A percentile compares a stretch with the other conserved stretches of the same genome.
Conservation (phyloP, 805 yeast genomes). For the Lipomyces starkeyi region DNA sequence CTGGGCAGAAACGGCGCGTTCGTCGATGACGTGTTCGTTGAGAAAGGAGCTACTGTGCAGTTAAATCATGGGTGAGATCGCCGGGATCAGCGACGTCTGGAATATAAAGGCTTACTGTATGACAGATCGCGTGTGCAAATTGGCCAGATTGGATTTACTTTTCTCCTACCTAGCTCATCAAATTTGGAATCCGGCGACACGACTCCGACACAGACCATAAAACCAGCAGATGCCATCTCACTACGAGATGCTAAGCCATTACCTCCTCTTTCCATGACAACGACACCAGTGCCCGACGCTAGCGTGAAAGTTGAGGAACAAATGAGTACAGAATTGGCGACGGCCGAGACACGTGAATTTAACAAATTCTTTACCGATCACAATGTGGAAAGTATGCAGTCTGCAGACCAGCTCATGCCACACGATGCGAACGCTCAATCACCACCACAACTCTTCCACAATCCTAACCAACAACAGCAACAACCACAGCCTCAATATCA, state of each 20-base stretch:
- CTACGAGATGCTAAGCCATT: constrained; percentile 27
- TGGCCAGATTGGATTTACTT: constrained; percentile 88
- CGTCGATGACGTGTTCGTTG: constrained; percentile 88
- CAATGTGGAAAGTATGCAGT: not conserved
- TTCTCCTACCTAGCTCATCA: constrained; percentile 74
- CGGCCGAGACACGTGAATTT: not conserved
- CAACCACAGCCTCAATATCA: not conserved
- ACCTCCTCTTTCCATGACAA: constrained; percentile 16
- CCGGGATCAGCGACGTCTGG: not conserved
- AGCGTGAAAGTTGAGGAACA: not conserved
- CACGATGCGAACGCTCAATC: not conserved
- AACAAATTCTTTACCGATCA: constrained; percentile 8
- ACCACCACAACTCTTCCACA: not conserved
- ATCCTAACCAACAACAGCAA: not conserved
- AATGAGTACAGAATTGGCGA: not conserved
- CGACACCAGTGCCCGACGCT: constrained; percentile 19
- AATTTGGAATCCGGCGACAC: constrained; percentile 22
- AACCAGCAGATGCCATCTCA: constrained; percentile 38
- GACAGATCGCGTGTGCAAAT: constrained; percentile 69
- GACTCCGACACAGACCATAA: constrained; percentile 30
- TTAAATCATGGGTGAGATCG: constrained; percentile 69
- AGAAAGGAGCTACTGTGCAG: constrained; percentile 90
- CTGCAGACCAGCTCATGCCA: not conserved
- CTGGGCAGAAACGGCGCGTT: constrained; percentile 97
- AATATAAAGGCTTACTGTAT: not conserved